Evolutionary conservation across 176 grass and related monocot species (phyloP), one percentile per base, ranked within the genome.

Genomic region (Chloris gayana): DNA sequence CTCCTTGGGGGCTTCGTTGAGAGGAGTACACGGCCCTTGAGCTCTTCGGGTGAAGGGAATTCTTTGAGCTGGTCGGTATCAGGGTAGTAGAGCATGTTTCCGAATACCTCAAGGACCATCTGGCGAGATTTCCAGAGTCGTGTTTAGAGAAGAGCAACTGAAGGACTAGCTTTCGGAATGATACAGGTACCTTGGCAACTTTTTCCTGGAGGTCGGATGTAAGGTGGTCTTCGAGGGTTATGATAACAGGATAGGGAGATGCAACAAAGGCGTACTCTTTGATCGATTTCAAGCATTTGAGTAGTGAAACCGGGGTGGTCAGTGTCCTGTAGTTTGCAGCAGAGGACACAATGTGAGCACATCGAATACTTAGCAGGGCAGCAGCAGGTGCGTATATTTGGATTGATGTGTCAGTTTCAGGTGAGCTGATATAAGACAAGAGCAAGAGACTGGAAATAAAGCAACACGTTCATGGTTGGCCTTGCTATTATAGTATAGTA

Each of bases 1-100:
- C 83, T 98, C 89, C 75, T 94, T 94, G 47, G 95, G 95, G 90
- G 92, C 74, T 98, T 98, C 13, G 95, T 98, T 4, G 95, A 98
- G 31, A 98, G 88, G 57, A 98, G 89, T 54, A 98, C 78, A 19
- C 67, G 88, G 12, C 68, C 69, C 86, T 89, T 98, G 66, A 94
- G 88, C 34, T n/a, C 41, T 81, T 94, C 77, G 57, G 95, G 95
- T 35, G 95, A 94, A 74, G 92, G 95, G n/a, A 98, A 88, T 67
- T 98, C 92, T 57, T 92, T 82, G 78, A 73, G 18, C 34, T 85
- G 77, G 50, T 93, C 80, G 35, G 71, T 66, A 25, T 85, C 29
- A 70, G 95, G 92, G 82, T 87, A 98, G 83, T 91, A 98, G 15
- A 98, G 88, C 19, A 88, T 78, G 83, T 21, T 12, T 56, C 92